Evolutionary conservation across 2,329 filamentous ascomycete species (phyloP), one percentile per base, ranked within the genome.

Genomic region (Neonectria hederae): DNA sequence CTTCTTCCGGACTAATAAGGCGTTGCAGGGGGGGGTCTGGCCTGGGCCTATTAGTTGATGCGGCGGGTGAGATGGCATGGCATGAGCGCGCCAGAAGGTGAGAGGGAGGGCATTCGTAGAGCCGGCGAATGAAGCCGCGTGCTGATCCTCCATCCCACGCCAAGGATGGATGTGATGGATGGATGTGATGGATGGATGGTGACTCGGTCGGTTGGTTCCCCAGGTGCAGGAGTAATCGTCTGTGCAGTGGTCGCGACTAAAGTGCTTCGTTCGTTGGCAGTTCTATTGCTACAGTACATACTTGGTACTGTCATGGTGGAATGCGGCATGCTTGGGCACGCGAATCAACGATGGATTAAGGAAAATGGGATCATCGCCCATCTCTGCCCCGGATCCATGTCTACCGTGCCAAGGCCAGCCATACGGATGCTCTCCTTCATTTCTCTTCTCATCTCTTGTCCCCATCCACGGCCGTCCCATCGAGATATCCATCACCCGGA

Each of bases 301-400:
- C 28, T n/a, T n/a, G n/a, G n/a, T n/a, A n/a, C n/a, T n/a, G n/a
- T n/a, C n/a, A n/a, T n/a, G n/a, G n/a, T n/a, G n/a, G 26, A 30
- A 35, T 54, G 46, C 46, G 19, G 54, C 54, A 43, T 38, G 35
- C n/a, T 28, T 35, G 51, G 40, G 49, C 43, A 30, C 22, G 49
- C 48, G 49, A 54, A 54, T 53, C 48, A 59, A 28, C 40, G 35
- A 38, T 30, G 28, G 8, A 13, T 26, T 32, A 21, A 26, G n/a
- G 60, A 63, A 63, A 63, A 63, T 63, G 61, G 61, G 55, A 63
- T 63, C 61, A 59, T 59, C 61, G 43, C 35, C 38, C 43, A 46
- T 26, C 49, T 17, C 42, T 55, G 11, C 21, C 43, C 26, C 35
- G 43, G 60, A 26, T 40, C 55, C 51, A 63, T 59, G 54, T 55